Base-by-base conservation (phyloP, 1,284 basidiomycete species). In the Cystobasidiaceae sp. region DNA sequence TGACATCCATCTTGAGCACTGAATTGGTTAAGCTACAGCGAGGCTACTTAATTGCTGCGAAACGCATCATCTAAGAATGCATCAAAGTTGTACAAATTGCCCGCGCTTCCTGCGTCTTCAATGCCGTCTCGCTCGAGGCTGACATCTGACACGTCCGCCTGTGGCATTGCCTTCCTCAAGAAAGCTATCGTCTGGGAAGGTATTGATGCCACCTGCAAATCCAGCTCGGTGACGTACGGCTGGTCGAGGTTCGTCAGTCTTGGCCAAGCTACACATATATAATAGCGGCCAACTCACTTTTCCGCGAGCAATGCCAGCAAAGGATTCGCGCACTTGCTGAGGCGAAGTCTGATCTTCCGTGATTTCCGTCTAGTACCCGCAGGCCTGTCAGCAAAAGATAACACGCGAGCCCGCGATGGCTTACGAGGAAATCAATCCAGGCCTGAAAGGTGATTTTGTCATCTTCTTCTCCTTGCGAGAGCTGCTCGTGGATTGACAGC, bases 271-370 rank as follows among this genome's bases (percentile, higher is more conserved):
- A 28, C 44, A 41, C 34, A 44, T 28, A 0, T 30, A 28, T 34
- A 15, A 37, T 68, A 48, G 46, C 23, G 25, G 17, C n/a, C 27
- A 17, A 67, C 82, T 45, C 69, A 89, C 92, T 83, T 97, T 97
- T 74, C 93, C 88, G 13, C 82, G 84, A 1, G 93, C 91, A 46
- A 97, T 86, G 7, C 90, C 90, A 49, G 90, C 85, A 85, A 98
- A 98, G 1, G 93, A 86, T 70, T 93, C 91, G 21, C 90, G 85
- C 67, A 98, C 82, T 75, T 97, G 94, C 61, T 93, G 91, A 0
- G 88, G 84, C 0, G 91, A 89, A 0, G 90, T 93, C 61, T 94
- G 91, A 75, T 97, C 96, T 79, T 97, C 91, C 30, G 86, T 94
- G 70, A 97, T 94, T 51, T 93, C 90, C 50, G 93, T 88, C 90